Evolutionary conservation across 116 monocot genomes (phyloP).

Genomic region (Papilionanthe hybrid): DNA sequence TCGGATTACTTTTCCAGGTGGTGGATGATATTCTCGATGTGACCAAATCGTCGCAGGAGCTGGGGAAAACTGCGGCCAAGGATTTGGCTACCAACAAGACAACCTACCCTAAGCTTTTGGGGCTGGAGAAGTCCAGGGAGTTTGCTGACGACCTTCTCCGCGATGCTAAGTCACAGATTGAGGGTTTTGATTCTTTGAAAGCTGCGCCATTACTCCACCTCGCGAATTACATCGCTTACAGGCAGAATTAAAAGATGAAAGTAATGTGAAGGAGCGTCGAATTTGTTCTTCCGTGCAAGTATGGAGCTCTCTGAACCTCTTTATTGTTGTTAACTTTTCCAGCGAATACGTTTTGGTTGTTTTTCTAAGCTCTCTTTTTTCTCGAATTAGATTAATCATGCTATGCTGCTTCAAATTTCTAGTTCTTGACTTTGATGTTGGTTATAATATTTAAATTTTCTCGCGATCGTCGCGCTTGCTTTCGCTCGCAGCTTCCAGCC

Average conservation of each 20-base stretch:
- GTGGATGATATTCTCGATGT: conserved; percentile 39
- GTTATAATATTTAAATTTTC: no score
- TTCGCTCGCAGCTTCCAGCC: no score
- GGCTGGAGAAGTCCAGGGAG: conserved; percentile 28
- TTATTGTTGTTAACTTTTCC: no score
- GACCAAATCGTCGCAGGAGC: conserved; percentile 20
- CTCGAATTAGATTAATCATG: no score
- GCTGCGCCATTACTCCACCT: conserved; percentile 27
- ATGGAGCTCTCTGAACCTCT: no score
- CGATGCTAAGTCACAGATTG: conserved; percentile 19
- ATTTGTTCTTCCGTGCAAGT: no score
- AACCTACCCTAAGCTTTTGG: conserved; percentile 37
- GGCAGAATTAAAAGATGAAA: conserved; percentile 10
- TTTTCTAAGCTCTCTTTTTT: no score
- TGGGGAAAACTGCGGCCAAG: conserved; percentile 38
- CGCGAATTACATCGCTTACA: conserved; percentile 22
- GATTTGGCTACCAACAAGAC: conserved; percentile 31
- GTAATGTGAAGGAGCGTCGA: no score
- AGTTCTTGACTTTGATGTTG: no score
- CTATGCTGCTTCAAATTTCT: no score
- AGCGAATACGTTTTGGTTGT: no score
- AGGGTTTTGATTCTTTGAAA: conserved; percentile 10
- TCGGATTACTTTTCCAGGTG: conserved; percentile 41
- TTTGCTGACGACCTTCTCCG: conserved; percentile 17
- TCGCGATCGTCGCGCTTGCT: no score